phyloP scores from a whole-genome alignment of 768 basidiomycete species.

The Lactarius akahatsu region DNA sequence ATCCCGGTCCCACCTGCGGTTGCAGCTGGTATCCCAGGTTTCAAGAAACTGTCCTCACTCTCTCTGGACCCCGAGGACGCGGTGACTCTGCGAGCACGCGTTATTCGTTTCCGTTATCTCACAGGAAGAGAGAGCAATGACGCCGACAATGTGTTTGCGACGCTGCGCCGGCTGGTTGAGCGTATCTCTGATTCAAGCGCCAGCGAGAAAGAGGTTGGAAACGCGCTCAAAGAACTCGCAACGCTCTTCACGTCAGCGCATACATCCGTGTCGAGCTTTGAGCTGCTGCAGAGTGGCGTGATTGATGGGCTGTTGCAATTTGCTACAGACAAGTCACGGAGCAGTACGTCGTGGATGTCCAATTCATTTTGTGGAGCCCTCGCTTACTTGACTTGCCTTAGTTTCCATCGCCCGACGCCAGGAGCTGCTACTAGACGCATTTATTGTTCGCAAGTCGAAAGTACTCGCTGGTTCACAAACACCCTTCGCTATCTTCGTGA shows the following conservation, averaged over 20 bases:
- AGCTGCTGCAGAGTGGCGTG: slow-evolving; percentile 89
- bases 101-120: slow-evolving; percentile 82
- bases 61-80: slow-evolving; percentile 85
- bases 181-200: slow-evolving; percentile 55
- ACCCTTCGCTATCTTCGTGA: slow-evolving; percentile 77
- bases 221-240: slow-evolving; percentile 71
- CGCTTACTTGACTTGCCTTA: slow-evolving; percentile 35
- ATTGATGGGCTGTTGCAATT: slow-evolving; percentile 85
- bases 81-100: slow-evolving; percentile 86
- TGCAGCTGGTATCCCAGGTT: slow-evolving; percentile 50
- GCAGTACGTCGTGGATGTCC: slow-evolving; percentile 49
- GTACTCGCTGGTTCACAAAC: slow-evolving; percentile 47
- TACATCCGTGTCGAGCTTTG: slow-evolving; percentile 90
- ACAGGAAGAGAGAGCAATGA: slow-evolving; percentile 54
- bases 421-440: slow-evolving; percentile 76
- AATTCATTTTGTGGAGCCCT: slow-evolving; percentile 10
- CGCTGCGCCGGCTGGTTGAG: slow-evolving; percentile 62
- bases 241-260: slow-evolving; percentile 73
- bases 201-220: slow-evolving; percentile 61
- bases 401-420: slow-evolving; percentile 67
- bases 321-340: slow-evolving; percentile 64
- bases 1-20: slow-evolving; percentile 44
- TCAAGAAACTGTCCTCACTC: slow-evolving; percentile 67
- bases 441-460: slow-evolving; percentile 56
- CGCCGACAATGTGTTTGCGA: slow-evolving; percentile 61